phyloP scores from a whole-genome alignment of 768 basidiomycete species.

The Mycena venus region DNA sequence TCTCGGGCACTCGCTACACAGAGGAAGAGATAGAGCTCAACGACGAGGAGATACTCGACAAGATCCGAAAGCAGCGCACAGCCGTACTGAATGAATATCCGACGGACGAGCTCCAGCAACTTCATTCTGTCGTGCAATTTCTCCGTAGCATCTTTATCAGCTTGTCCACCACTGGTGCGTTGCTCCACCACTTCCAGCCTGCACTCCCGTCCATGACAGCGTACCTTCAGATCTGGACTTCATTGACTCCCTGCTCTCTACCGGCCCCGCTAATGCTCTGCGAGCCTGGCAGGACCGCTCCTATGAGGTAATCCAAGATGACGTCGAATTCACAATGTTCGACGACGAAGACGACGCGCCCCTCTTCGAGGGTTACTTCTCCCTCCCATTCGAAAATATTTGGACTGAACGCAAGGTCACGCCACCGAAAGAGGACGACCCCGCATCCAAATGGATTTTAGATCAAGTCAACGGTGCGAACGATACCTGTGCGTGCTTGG shows the following conservation, averaged over 20 bases:
- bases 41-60: no score
- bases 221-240: no score
- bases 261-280: no score
- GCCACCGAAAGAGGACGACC: constrained; percentile 13
- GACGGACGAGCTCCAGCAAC: background rate
- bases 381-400: background rate
- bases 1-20: background rate
- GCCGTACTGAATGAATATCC: constrained; percentile 1
- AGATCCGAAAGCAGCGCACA: background rate
- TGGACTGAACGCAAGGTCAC: constrained; percentile 2
- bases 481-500: background rate
- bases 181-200: background rate
- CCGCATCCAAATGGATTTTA: background rate
- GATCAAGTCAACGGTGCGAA: background rate
- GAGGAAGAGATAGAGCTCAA: background rate
- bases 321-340: no score
- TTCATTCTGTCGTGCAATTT: background rate
- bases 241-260: no score
- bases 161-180: background rate
- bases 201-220: no score
- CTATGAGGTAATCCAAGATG: background rate
- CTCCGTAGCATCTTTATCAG: background rate
- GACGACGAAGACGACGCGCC: background rate
- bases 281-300: no score
- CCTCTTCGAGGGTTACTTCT: background rate